Percentiles rank a stretch among this genome's conserved stretches.
Conservation (phyloP, 2,329 filamentous ascomycete genomes). For the Allantophomopsis lycopodina region DNA sequence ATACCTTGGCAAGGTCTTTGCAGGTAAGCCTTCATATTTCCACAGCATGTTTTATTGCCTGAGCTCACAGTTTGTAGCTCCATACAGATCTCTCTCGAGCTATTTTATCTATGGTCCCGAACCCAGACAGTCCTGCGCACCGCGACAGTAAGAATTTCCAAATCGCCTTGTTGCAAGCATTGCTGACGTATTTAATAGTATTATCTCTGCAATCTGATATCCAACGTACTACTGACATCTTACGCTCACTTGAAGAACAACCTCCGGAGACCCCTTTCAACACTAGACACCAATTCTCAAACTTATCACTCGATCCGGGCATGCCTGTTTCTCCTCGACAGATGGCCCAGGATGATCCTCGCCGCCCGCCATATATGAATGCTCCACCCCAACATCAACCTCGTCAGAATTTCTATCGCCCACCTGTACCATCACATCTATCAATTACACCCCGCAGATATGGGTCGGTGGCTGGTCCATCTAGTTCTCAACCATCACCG, state of each 20-base stretch:
- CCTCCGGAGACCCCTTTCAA: slow-evolving; percentile 53
- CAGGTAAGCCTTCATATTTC: slow-evolving; percentile 31
- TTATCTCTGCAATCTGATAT: slow-evolving; percentile 43
- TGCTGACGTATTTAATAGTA: slow-evolving; percentile 25
- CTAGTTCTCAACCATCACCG: background rate
- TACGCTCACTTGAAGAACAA: slow-evolving; percentile 40
- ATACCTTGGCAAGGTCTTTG: slow-evolving; percentile 62
- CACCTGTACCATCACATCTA: slow-evolving; percentile 70
- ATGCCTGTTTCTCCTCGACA: slow-evolving; percentile 80
- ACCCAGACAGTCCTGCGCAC: slow-evolving; percentile 63
- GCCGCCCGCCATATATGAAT: slow-evolving; percentile 40
- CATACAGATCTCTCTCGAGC: slow-evolving; percentile 55
- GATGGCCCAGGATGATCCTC: slow-evolving; percentile 70
- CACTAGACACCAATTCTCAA: slow-evolving; percentile 52
- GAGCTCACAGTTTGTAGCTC: too few species aligned
- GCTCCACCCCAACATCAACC: slow-evolving; percentile 22
- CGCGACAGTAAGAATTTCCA: slow-evolving; percentile 56
- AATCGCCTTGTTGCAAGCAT: background rate
- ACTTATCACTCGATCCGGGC: slow-evolving; percentile 43
- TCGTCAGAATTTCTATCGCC: slow-evolving; percentile 54
- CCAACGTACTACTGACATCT: slow-evolving; percentile 43
- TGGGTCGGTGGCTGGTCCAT: slow-evolving; percentile 26
- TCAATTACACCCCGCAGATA: slow-evolving; percentile 65
- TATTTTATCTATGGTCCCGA: slow-evolving; percentile 59
- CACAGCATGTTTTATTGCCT: too few species aligned